phyloP scores from a whole-genome alignment of 2,329 filamentous ascomycete species.

The Cladophialophora immunda region DNA sequence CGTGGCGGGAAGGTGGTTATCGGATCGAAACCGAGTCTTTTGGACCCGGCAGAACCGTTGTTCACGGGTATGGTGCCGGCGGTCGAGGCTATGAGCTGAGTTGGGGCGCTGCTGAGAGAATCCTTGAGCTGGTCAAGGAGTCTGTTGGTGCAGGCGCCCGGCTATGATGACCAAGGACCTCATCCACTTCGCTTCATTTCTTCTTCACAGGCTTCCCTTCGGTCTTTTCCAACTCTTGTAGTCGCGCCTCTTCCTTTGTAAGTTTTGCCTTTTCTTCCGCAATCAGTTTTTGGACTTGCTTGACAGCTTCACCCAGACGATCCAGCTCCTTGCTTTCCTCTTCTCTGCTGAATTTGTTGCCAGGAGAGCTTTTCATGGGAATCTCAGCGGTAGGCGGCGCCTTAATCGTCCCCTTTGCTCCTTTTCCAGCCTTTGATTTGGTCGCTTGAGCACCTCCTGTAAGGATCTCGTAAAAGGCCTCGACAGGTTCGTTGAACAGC shows the following conservation, averaged over 20 bases:
- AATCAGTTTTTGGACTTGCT: constrained; percentile 67
- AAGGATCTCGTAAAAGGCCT: constrained; percentile 84
- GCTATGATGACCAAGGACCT: constrained; percentile 3
- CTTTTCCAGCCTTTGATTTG: constrained; percentile 59
- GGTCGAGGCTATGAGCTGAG: constrained; percentile 70
- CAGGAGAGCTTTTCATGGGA: constrained; percentile 71
- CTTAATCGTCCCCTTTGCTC: constrained; percentile 53
- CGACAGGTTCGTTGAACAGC: constrained; percentile 95
- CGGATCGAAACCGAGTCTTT: constrained; percentile 62
- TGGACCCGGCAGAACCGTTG: constrained; percentile 43
- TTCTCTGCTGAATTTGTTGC: constrained; percentile 76
- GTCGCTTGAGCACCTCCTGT: constrained; percentile 72
- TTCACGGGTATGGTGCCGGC: constrained; percentile 69
- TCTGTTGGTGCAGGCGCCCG: constrained; percentile 12
- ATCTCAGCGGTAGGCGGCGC: constrained; percentile 78
- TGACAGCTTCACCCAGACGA: constrained; percentile 69
- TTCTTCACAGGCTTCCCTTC: constrained; percentile 46
- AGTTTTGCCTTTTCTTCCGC: constrained; percentile 71
- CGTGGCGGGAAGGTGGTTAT: constrained; percentile 57
- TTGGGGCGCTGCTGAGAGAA: constrained; percentile 62
- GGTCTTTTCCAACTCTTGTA: constrained; percentile 60
- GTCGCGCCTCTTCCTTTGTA: constrained; percentile 67
- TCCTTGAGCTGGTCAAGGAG: constrained; percentile 35
- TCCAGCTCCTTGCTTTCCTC: constrained; percentile 73
- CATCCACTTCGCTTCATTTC: constrained; percentile 31